A percentile compares a stretch with the other conserved stretches of the same genome.
These are phyloP conservation scores for Talaromyces sp. DNA, from an alignment of 2,329 filamentous ascomycete species.

Conservation along the genomic window DNA sequence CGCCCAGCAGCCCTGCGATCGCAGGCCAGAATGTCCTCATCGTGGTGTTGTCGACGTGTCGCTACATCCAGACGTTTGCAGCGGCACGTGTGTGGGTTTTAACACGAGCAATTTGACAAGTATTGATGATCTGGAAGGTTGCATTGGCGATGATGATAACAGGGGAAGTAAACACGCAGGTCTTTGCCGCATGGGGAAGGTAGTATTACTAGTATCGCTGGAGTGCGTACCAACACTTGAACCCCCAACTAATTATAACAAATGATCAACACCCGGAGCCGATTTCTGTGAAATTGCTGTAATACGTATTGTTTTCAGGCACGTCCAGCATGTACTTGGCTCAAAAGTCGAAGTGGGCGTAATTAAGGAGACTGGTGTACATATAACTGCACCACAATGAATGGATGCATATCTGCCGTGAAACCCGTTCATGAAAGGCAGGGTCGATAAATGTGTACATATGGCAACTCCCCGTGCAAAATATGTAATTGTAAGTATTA, in stretches of 20 bases:
- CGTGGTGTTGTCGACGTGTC: not conserved
- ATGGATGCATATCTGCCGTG: not conserved
- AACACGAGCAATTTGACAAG: not conserved
- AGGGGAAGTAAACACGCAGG: not conserved
- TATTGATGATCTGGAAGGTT: not conserved
- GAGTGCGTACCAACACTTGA: too few species aligned
- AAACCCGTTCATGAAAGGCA: not conserved
- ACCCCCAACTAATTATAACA: too few species aligned
- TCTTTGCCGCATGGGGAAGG: not conserved
- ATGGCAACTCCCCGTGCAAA: too few species aligned
- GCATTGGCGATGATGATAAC: not conserved
- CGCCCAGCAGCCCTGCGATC: not conserved
- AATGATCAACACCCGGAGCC: not conserved
- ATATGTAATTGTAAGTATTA: too few species aligned
- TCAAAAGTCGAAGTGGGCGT: too few species aligned
- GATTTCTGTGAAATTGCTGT: not conserved
- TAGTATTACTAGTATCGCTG: not conserved
- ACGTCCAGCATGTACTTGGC: too few species aligned
- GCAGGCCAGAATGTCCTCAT: not conserved
- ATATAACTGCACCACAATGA: not conserved
- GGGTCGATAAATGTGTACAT: too few species aligned
- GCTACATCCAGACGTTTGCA: not conserved
- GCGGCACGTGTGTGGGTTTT: not conserved
- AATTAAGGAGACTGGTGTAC: too few species aligned
- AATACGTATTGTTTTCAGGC: not conserved